Percentiles rank a stretch among this genome's conserved stretches.
These are phyloP conservation scores for Colletotrichum karsti DNA, from an alignment of 2,329 filamentous ascomycete species.

Conservation along the genomic window DNA sequence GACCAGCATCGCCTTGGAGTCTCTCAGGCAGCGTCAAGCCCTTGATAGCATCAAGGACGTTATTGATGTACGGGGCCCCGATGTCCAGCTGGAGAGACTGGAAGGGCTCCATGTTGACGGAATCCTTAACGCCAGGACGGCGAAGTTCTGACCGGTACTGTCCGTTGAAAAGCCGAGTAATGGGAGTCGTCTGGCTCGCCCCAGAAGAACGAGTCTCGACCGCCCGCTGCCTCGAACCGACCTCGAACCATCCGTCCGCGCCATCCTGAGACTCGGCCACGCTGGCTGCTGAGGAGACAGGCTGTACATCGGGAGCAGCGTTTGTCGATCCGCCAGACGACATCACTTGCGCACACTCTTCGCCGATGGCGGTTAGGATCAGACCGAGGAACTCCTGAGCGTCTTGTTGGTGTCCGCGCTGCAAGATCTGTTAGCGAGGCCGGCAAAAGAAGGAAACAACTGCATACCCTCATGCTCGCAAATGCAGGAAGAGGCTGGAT, in stretches of 20 bases:
- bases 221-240: conserved; percentile 89
- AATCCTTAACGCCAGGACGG: conserved; percentile 87
- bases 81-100: conserved; percentile 96
- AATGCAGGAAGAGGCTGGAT: conserved; percentile 89
- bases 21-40: conserved; percentile 85
- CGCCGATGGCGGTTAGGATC: conserved; percentile 89
- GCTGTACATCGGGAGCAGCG: conserved; percentile 34
- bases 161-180: conserved; percentile 95
- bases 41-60: conserved; percentile 90
- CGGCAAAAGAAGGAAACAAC: not conserved
- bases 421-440: conserved; percentile 37
- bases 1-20: conserved; percentile 81
- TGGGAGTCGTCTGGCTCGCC: conserved; percentile 76
- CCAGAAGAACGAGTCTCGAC: conserved; percentile 89
- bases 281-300: conserved; percentile 35
- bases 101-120: conserved; percentile 92
- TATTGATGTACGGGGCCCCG: conserved; percentile 83
- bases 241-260: conserved; percentile 87
- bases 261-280: conserved; percentile 40
- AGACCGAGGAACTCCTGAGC: conserved; percentile 97
- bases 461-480: conserved; percentile 84
- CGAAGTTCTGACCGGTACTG: conserved; percentile 89
- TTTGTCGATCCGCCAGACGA: conserved; percentile 36
- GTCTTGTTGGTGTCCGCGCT: conserved; percentile 96
- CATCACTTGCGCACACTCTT: conserved; percentile 87